phyloP scores from a whole-genome alignment of 129 eudicot species.

The Chrysanthemum lavandulifolium region DNA sequence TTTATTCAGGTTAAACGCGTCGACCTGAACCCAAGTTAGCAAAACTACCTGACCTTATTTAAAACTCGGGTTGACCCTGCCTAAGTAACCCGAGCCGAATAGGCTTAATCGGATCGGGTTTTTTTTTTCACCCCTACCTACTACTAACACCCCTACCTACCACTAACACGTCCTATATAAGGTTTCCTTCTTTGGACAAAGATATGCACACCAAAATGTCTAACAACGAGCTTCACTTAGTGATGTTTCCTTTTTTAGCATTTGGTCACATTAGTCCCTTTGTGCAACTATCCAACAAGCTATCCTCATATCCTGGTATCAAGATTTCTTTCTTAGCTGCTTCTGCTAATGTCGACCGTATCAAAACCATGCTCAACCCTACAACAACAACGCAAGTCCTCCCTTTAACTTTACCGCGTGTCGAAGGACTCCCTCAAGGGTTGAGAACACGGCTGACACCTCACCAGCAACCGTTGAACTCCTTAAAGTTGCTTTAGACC shows the following conservation, averaged over 20 bases:
- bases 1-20: no score
- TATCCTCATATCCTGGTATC: slow-evolving; percentile 26
- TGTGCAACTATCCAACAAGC: slow-evolving; percentile 50
- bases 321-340: background rate
- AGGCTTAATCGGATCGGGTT: no score
- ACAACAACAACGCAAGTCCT: slow-evolving; percentile 19
- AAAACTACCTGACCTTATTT: no score
- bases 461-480: slow-evolving; percentile 35
- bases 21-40: no score
- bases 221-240: slow-evolving; percentile 31
- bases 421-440: slow-evolving; percentile 46
- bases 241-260: slow-evolving; percentile 56
- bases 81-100: no score
- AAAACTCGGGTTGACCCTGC: no score
- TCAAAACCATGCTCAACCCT: background rate
- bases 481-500: slow-evolving; percentile 54
- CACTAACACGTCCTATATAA: background rate
- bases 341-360: background rate
- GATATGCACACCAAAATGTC: background rate
- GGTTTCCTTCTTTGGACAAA: background rate
- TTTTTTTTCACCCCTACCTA: no score
- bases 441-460: slow-evolving; percentile 45
- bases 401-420: slow-evolving; percentile 45
- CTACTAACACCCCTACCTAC: no score
- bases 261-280: slow-evolving; percentile 56